Evolutionary conservation across 768 basidiomycete genomes (phyloP).

Genomic region (Psilocybe cubensis): DNA sequence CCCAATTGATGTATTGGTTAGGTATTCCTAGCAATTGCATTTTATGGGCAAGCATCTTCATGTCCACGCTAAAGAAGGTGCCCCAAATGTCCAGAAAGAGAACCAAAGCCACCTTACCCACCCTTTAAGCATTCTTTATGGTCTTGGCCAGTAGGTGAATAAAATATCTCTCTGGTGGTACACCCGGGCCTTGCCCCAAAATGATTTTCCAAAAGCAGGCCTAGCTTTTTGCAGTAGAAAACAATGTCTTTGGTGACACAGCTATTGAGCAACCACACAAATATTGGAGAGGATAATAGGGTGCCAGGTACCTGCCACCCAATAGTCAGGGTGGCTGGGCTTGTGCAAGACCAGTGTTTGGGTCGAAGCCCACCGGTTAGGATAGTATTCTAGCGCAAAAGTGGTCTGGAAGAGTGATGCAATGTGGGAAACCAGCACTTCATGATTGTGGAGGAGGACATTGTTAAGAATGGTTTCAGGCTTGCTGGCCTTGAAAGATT

Average conservation of each 20-base stretch:
- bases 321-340: conserved; percentile 37
- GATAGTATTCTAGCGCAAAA: conserved; percentile 26
- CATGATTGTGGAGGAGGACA: conserved; percentile 25
- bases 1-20: conserved; percentile 18
- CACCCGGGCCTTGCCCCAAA: conserved; percentile 42
- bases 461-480: conserved; percentile 28
- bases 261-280: conserved; percentile 23
- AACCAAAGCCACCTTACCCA: conserved; percentile 31
- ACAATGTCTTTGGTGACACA: conserved; percentile 25
- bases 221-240: conserved; percentile 27
- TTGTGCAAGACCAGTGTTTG: conserved; percentile 35
- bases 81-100: conserved; percentile 48
- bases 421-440: conserved; percentile 28
- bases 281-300: conserved; percentile 35
- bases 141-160: conserved; percentile 32
- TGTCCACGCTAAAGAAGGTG: conserved; percentile 44
- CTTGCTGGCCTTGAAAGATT: conserved; percentile 35
- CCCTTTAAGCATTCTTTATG: conserved; percentile 41
- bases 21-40: conserved; percentile 31
- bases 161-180: conserved; percentile 39
- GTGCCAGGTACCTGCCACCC: conserved; percentile 30
- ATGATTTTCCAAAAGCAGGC: conserved; percentile 36
- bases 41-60: conserved; percentile 32
- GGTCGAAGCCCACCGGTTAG: conserved; percentile 8
- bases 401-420: conserved; percentile 33